phyloP scores from a whole-genome alignment of 768 basidiomycete species.

The Lentinula lateritia region DNA sequence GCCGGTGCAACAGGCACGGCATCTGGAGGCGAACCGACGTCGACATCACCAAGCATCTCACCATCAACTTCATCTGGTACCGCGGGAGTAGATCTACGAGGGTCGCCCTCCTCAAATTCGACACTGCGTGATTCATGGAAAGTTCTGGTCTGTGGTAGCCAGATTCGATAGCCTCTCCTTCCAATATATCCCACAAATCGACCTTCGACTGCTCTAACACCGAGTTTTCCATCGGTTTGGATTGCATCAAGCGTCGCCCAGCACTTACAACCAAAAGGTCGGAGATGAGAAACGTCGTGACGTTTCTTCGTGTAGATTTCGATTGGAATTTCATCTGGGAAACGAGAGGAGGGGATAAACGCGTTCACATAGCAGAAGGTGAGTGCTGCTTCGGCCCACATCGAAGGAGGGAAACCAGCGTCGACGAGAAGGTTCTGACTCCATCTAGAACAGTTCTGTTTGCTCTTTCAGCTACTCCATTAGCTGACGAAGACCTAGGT shows the following conservation, averaged over 20 bases:
- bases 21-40: not conserved
- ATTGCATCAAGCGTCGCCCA: not conserved
- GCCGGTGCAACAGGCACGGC: no score
- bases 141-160: not conserved
- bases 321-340: not conserved
- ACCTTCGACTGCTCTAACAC: not conserved
- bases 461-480: not conserved
- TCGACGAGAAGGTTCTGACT: not conserved
- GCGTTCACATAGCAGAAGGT: not conserved
- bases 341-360: not conserved
- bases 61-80: not conserved
- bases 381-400: not conserved
- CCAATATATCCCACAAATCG: not conserved
- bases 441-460: no score
- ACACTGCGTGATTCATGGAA: not conserved
- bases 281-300: not conserved
- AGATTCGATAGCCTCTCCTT: not conserved
- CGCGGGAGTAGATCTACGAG: not conserved
- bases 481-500: not conserved
- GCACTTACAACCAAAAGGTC: not conserved
- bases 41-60: not conserved
- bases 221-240: not conserved
- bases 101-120: not conserved
- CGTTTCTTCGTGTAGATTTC: not conserved
- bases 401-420: not conserved